These are phyloP conservation scores for Sarocladiaceae sp. DNA, from an alignment of 2,329 filamentous ascomycete genomes.

Conservation along the genomic window DNA sequence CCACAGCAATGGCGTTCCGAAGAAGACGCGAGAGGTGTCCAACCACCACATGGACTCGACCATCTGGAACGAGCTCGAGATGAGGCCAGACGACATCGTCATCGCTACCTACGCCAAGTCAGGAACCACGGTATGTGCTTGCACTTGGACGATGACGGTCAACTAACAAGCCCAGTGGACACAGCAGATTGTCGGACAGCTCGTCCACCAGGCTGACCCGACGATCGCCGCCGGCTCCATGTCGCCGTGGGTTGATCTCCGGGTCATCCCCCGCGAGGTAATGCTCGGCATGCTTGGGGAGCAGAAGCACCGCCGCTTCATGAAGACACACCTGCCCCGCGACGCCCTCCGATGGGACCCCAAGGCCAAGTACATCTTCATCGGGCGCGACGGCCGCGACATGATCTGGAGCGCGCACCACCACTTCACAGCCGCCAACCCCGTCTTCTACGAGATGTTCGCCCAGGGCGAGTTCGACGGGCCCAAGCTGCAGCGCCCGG, in stretches of 20 bases:
- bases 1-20: background rate
- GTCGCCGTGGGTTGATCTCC: slow-evolving; percentile 12
- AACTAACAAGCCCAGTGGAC: no score
- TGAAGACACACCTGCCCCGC: slow-evolving; percentile 12
- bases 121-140: slow-evolving; percentile 12
- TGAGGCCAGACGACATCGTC: slow-evolving; percentile 12
- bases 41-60: slow-evolving; percentile 12
- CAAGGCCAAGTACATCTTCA: slow-evolving; percentile 11
- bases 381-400: slow-evolving; percentile 12
- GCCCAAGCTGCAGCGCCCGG: slow-evolving; percentile 6
- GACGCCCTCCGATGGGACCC: slow-evolving; percentile 11
- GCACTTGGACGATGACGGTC: no score
- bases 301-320: slow-evolving; percentile 11
- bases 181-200: slow-evolving; percentile 13
- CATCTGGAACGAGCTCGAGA: slow-evolving; percentile 11
- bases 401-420: slow-evolving; percentile 12
- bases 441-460: slow-evolving; percentile 6
- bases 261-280: slow-evolving; percentile 1
- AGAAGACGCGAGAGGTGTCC: slow-evolving; percentile 9
- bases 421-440: slow-evolving; percentile 10
- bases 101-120: slow-evolving; percentile 11
- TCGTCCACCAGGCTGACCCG: slow-evolving; percentile 36
- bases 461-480: slow-evolving; percentile 2
- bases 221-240: slow-evolving; percentile 20
- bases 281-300: slow-evolving; percentile 4